These are phyloP conservation scores for Hypericum perforatum DNA, from an alignment of 345 rosid genomes.

Conservation along the genomic window DNA sequence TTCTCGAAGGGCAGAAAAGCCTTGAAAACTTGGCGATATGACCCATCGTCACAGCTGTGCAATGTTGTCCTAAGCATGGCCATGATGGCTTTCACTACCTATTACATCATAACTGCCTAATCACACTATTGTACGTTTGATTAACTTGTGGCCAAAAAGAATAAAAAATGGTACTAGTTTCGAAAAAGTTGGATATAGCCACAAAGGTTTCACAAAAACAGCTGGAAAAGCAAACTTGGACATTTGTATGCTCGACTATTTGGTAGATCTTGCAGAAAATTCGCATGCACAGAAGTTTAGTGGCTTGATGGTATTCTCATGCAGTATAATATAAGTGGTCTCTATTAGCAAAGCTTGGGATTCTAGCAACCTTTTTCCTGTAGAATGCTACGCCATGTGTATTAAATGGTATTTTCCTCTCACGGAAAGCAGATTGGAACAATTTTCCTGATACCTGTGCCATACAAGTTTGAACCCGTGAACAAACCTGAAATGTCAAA, in stretches of 20 bases:
- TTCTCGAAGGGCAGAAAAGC: slow-evolving; percentile 77
- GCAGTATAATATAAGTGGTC: too few relatives aligned
- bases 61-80: slow-evolving; percentile 75
- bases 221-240: too few relatives aligned
- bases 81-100: slow-evolving; percentile 72
- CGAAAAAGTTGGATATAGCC: too few relatives aligned
- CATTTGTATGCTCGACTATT: too few relatives aligned
- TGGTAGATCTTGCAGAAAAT: too few relatives aligned
- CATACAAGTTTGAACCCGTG: slow-evolving; percentile 14
- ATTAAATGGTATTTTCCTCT: slow-evolving; percentile 87
- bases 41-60: slow-evolving; percentile 63
- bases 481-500: slow-evolving; percentile 7
- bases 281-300: too few relatives aligned
- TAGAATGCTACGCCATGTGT: slow-evolving; percentile 89
- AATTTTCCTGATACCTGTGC: slow-evolving; percentile 75
- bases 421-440: slow-evolving; percentile 70
- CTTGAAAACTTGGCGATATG: slow-evolving; percentile 81
- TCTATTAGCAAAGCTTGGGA: slow-evolving; percentile 2
- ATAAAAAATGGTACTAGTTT: too few relatives aligned
- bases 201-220: too few relatives aligned
- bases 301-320: too few relatives aligned
- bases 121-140: not conserved
- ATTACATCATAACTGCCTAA: slow-evolving; percentile 10
- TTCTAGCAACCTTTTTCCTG: slow-evolving; percentile 64
- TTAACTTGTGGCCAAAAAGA: too few relatives aligned